Percentiles rank a stretch among this genome's conserved stretches.
Evolutionary conservation across 148 eudicot species (phyloP).

Genomic region (Dysphania ambrosioides): DNA sequence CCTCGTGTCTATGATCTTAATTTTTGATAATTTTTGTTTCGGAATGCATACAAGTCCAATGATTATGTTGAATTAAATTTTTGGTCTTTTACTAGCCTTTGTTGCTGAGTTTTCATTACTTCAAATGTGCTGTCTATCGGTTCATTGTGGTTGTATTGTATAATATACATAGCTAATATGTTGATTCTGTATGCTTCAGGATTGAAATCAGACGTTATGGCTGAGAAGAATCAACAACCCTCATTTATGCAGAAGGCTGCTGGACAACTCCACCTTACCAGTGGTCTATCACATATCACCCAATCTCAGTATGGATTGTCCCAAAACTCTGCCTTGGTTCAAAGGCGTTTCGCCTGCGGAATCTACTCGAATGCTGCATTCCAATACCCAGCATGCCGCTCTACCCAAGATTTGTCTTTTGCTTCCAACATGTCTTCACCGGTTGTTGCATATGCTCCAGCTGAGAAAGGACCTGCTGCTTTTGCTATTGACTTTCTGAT

Average conservation of each 20-base stretch:
- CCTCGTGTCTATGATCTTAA: not conserved
- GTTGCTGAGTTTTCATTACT: too few species aligned
- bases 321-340: constrained; percentile 40
- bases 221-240: constrained; percentile 51
- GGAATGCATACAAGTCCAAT: too few species aligned
- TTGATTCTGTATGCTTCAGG: constrained; percentile 20
- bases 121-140: not conserved
- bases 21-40: too few species aligned
- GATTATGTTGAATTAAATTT: too few species aligned
- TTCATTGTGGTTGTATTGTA: not conserved
- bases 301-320: constrained; percentile 38
- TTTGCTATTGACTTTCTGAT: constrained; percentile 74
- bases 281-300: constrained; percentile 43
- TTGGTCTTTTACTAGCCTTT: too few species aligned
- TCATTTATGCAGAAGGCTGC: constrained; percentile 44
- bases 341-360: constrained; percentile 43
- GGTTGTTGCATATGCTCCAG: constrained; percentile 63
- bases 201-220: constrained; percentile 37
- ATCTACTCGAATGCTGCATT: constrained; percentile 51
- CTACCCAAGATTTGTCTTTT: constrained; percentile 45
- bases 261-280: constrained; percentile 40
- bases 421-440: constrained; percentile 40
- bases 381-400: constrained; percentile 50
- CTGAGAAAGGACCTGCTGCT: constrained; percentile 53
- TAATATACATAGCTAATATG: not conserved